These are phyloP conservation scores for Metschnikowia cubensis DNA, from an alignment of 805 yeast genomes.

Conservation along the genomic window DNA sequence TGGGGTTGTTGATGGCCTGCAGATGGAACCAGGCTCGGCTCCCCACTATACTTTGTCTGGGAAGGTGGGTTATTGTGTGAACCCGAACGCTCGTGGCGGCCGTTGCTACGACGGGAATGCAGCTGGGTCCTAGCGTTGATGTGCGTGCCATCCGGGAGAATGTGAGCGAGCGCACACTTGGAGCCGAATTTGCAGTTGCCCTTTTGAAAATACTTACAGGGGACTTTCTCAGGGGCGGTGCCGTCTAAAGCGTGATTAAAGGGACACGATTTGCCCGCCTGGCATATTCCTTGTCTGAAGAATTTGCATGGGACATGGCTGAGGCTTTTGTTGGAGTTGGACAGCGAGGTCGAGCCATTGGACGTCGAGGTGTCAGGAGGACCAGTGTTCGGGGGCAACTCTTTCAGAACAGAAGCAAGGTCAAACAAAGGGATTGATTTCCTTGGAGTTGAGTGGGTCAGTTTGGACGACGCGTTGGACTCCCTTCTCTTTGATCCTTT, in stretches of 20 bases:
- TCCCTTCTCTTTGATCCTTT: not conserved
- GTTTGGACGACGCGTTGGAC: not conserved
- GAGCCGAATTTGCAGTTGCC: conserved; percentile 97
- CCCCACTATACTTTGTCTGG: not conserved
- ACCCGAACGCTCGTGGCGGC: conserved; percentile 6
- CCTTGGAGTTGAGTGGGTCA: not conserved
- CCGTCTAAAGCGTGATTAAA: conserved; percentile 75
- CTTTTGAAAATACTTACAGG: conserved; percentile 90
- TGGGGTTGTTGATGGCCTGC: not conserved
- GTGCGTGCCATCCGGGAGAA: conserved; percentile 82
- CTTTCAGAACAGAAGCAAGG: conserved; percentile 8
- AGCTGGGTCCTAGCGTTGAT: conserved; percentile 47
- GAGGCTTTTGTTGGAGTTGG: conserved; percentile 43
- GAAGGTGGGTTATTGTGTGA: not conserved
- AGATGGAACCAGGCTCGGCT: not conserved
- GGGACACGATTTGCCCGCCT: conserved; percentile 90
- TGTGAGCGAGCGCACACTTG: conserved; percentile 92
- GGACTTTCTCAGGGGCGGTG: conserved; percentile 48
- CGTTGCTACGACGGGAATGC: conserved; percentile 9
- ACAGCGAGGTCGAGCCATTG: conserved; percentile 5
- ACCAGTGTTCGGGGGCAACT: conserved; percentile 19
- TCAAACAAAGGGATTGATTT: conserved; percentile 9
- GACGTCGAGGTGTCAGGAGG: conserved; percentile 12
- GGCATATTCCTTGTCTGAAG: conserved; percentile 87
- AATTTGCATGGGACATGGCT: conserved; percentile 97